A percentile compares a stretch with the other conserved stretches of the same genome.
Conservation (phyloP, 805 yeast genomes). For the Cyberlindnera saturnus region DNA sequence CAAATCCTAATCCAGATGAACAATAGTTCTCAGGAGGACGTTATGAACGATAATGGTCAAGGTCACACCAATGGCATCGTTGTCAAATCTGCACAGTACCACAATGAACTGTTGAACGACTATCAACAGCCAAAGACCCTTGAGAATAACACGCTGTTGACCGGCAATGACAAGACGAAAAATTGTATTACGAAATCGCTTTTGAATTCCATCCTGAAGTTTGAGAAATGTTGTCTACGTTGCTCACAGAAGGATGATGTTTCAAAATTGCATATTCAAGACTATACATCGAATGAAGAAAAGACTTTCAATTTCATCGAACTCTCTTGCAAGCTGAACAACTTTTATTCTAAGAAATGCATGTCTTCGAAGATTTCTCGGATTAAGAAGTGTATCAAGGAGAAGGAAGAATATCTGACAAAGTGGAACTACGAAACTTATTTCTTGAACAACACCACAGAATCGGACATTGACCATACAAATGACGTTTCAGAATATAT, state of each 20-base stretch:
- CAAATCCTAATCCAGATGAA: conserved; percentile 7
- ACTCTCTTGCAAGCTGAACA: conserved; percentile 13
- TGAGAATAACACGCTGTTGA: background rate
- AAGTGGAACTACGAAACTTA: conserved; percentile 43
- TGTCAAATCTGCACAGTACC: background rate
- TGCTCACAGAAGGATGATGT: background rate
- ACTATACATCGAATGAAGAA: conserved; percentile 8
- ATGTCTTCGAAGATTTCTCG: conserved; percentile 1
- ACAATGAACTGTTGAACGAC: background rate
- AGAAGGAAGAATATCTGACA: conserved; percentile 18
- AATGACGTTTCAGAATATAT: conserved; percentile 16
- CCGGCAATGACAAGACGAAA: background rate
- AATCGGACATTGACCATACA: background rate
- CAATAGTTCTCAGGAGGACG: conserved; percentile 10
- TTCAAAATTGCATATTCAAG: background rate
- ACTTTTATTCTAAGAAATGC: conserved; percentile 13
- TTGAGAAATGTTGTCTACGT: conserved; percentile 13
- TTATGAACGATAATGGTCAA: background rate
- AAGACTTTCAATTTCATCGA: conserved; percentile 13
- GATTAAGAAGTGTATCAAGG: conserved; percentile 5
- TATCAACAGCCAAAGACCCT: background rate
- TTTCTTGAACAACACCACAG: conserved; percentile 14
- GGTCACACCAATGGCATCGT: background rate
- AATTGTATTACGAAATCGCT: conserved; percentile 14
- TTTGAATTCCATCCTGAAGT: conserved; percentile 16